Conservation (phyloP, 768 basidiomycete species). For the Tricholoma terreum region DNA sequence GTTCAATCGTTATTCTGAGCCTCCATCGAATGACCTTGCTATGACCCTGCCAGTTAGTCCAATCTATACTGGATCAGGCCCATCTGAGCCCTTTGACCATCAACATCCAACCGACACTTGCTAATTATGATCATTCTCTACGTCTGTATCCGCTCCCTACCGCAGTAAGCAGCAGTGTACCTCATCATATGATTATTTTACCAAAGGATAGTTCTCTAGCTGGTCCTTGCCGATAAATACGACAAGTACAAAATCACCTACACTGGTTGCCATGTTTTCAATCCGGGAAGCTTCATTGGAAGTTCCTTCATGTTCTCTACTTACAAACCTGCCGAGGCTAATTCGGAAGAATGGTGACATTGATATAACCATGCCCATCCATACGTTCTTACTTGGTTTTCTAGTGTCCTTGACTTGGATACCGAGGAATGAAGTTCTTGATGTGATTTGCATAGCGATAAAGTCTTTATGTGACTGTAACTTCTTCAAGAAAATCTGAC, state of each 20-base stretch:
- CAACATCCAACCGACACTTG: conserved; percentile 80
- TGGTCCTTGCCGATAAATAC: conserved; percentile 94
- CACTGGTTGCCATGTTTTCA: conserved; percentile 98
- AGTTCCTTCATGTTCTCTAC: conserved; percentile 84
- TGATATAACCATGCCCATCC: background rate
- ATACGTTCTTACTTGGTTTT: conserved; percentile 1
- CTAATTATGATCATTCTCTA: conserved; percentile 90
- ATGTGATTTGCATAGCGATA: too few relatives aligned
- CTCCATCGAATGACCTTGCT: conserved; percentile 1
- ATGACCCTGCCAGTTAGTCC: conserved; percentile 67
- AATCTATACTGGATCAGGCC: conserved; percentile 91
- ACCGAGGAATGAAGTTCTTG: conserved; percentile 27
- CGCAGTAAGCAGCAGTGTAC: conserved; percentile 49
- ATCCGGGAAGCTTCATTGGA: conserved; percentile 90
- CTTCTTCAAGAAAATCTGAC: background rate
- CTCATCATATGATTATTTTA: background rate
- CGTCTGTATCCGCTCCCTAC: conserved; percentile 94
- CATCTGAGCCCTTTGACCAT: conserved; percentile 88
- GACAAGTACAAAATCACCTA: conserved; percentile 96
- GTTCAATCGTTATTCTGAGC: background rate
- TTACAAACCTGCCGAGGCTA: conserved; percentile 80
- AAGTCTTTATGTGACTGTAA: too few relatives aligned
- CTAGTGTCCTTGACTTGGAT: conserved; percentile 40
- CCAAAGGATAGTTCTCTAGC: conserved; percentile 38
- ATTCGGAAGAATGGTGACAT: conserved; percentile 81